Conservation (phyloP, 768 basidiomycete species). For the Amanita rimosa region DNA sequence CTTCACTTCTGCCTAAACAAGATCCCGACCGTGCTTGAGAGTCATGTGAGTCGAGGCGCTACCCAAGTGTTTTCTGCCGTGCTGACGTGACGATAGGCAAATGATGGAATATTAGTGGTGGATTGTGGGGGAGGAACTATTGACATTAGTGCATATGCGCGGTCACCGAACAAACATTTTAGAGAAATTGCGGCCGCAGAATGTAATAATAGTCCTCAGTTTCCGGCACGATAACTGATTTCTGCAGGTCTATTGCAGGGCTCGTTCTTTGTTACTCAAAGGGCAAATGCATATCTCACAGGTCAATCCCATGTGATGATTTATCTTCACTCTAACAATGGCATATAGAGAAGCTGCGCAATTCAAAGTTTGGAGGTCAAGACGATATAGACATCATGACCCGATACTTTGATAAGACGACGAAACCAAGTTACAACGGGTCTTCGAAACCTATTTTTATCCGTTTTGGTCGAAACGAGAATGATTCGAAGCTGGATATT, state of each 20-base stretch:
- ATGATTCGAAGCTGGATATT: slow-evolving; percentile 27
- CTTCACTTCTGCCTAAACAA: slow-evolving; percentile 38
- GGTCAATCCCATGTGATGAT: not conserved
- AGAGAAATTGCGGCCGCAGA: slow-evolving; percentile 3
- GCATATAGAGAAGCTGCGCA: not conserved
- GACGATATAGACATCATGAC: not conserved
- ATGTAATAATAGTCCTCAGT: not conserved
- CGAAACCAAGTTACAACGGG: slow-evolving; percentile 29
- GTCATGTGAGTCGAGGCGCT: slow-evolving; percentile 10
- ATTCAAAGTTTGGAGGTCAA: not conserved
- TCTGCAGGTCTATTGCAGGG: slow-evolving; percentile 3
- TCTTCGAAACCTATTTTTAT: slow-evolving; percentile 28
- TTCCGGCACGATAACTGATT: slow-evolving; percentile 23
- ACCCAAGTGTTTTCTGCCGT: not conserved
- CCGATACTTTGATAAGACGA: slow-evolving; percentile 31
- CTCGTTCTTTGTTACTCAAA: slow-evolving; percentile 2
- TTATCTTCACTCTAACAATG: not conserved
- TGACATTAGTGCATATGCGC: slow-evolving; percentile 4
- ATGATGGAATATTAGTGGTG: slow-evolving; percentile 1
- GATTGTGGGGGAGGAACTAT: slow-evolving; percentile 5
- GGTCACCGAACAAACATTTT: not conserved
- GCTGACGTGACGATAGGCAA: not conserved
- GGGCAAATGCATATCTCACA: not conserved
- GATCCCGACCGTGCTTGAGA: slow-evolving; percentile 19
- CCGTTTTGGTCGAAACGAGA: slow-evolving; percentile 33